Evolutionary conservation across 176 grass and related monocot species (phyloP).

Genomic region (Typha latifolia): DNA sequence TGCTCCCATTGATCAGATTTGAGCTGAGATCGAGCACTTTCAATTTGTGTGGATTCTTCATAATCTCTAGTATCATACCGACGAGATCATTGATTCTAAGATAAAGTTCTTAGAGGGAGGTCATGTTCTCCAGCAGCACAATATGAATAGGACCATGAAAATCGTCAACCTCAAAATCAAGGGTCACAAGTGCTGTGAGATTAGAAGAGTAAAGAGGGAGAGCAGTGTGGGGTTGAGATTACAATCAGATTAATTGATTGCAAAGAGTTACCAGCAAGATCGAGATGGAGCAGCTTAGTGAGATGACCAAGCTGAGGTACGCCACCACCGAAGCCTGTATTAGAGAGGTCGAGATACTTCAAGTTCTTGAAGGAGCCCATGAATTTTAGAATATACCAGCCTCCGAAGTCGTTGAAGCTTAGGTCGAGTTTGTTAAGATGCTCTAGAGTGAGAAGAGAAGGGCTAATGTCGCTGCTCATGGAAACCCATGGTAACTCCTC

Average conservation of each 20-base stretch:
- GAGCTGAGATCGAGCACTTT: neutral
- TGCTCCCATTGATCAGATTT: neutral
- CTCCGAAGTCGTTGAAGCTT: slow-evolving; percentile 23
- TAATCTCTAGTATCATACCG: neutral
- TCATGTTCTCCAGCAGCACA: slow-evolving; percentile 4
- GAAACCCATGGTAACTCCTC: neutral
- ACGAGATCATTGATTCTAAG: neutral
- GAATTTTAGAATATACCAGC: neutral
- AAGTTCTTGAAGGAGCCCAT: slow-evolving; percentile 17
- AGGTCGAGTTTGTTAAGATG: slow-evolving; percentile 24
- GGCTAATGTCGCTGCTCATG: slow-evolving; percentile 19
- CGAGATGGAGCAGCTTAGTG: slow-evolving; percentile 13
- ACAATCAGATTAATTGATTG: neutral
- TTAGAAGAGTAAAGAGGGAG: neutral
- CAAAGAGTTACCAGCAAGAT: neutral
- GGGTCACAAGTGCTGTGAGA: neutral
- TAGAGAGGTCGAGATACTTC: slow-evolving; percentile 27
- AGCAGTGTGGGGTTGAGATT: neutral
- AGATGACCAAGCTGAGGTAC: slow-evolving; percentile 39
- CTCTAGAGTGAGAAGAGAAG: slow-evolving; percentile 12
- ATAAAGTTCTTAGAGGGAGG: slow-evolving; percentile 2
- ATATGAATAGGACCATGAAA: slow-evolving; percentile 5
- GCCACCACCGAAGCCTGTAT: neutral
- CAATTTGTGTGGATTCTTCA: neutral
- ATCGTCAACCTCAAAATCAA: neutral